A percentile compares a stretch with the other conserved stretches of the same genome.
These are phyloP conservation scores for Beauveria sp. DNA, from an alignment of 2,329 filamentous ascomycete genomes.

Conservation along the genomic window DNA sequence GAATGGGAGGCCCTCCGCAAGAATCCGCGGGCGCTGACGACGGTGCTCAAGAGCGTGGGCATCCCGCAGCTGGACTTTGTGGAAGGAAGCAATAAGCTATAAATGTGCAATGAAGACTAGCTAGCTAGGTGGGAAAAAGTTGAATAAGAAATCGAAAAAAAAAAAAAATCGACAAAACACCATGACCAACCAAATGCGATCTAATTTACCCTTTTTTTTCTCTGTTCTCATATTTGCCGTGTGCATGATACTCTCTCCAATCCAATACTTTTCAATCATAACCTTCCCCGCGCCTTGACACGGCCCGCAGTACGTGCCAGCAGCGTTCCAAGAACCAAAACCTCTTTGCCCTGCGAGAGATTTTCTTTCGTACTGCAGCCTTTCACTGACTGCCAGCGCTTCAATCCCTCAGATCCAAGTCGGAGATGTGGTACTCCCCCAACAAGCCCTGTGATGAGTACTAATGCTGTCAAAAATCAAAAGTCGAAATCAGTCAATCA, in stretches of 20 bases:
- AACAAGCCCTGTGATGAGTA: not conserved
- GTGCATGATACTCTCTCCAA: not conserved
- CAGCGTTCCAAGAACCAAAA: not conserved
- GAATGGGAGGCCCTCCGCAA: slow-evolving; percentile 48
- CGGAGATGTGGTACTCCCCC: not conserved
- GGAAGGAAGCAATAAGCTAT: slow-evolving; percentile 6
- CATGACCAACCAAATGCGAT: not conserved
- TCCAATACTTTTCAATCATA: not conserved
- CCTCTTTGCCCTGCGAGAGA: not conserved
- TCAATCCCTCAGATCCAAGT: not conserved
- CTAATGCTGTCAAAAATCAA: not conserved
- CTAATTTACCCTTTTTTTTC: not conserved
- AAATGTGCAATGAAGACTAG: not conserved
- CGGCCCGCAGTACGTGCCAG: not conserved
- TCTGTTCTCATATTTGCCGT: not conserved
- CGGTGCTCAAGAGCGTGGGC: slow-evolving; percentile 23
- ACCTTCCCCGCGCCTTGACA: not conserved
- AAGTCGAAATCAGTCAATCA: not conserved
- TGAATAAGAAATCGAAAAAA: not conserved
- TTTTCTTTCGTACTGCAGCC: not conserved
- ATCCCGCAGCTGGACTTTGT: slow-evolving; percentile 16
- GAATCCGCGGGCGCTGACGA: slow-evolving; percentile 20
- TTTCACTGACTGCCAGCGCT: not conserved
- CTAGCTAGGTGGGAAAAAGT: not conserved
- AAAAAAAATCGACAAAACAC: not conserved